These are phyloP conservation scores for Cyberlindnera mrakii DNA, from an alignment of 805 yeast species.

Conservation along the genomic window DNA sequence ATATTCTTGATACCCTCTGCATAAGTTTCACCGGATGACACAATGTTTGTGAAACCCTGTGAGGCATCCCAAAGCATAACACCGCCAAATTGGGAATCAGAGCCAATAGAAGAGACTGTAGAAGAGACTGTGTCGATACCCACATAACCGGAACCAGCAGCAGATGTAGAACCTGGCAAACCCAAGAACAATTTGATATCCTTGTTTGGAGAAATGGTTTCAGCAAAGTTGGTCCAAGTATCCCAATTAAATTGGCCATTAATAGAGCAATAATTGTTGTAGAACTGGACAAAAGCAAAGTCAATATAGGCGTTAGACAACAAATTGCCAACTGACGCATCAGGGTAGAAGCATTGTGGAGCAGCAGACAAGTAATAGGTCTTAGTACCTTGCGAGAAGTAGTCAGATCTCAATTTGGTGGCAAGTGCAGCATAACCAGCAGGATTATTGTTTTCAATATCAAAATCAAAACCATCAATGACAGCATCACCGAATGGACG, in stretches of 20 bases:
- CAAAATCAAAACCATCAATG: constrained; percentile 91
- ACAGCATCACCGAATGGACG: constrained; percentile 65
- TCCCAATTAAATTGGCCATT: constrained; percentile 56
- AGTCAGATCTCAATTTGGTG: constrained; percentile 39
- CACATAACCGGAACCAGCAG: constrained; percentile 57
- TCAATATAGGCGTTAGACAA: constrained; percentile 60
- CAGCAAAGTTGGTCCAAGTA: constrained; percentile 66
- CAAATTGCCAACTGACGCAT: constrained; percentile 56
- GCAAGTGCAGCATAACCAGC: constrained; percentile 66
- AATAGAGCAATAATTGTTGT: constrained; percentile 74
- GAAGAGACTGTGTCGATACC: constrained; percentile 31
- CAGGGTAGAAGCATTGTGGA: constrained; percentile 90
- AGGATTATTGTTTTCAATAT: constrained; percentile 62
- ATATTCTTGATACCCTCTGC: constrained; percentile 38
- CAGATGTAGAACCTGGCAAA: constrained; percentile 59
- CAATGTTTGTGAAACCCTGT: constrained; percentile 47
- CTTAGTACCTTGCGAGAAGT: constrained; percentile 49
- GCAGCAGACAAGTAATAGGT: constrained; percentile 77
- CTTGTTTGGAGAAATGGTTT: constrained; percentile 53
- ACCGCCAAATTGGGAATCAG: constrained; percentile 76
- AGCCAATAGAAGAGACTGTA: constrained; percentile 66
- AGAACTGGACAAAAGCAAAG: constrained; percentile 82
- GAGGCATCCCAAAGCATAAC: constrained; percentile 91
- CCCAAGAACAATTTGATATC: constrained; percentile 70
- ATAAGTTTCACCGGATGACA: constrained; percentile 38